Evolutionary conservation across 1,284 basidiomycete genomes (phyloP), one percentile per base, ranked within the genome.

Genomic region (Flammula alnicola): DNA sequence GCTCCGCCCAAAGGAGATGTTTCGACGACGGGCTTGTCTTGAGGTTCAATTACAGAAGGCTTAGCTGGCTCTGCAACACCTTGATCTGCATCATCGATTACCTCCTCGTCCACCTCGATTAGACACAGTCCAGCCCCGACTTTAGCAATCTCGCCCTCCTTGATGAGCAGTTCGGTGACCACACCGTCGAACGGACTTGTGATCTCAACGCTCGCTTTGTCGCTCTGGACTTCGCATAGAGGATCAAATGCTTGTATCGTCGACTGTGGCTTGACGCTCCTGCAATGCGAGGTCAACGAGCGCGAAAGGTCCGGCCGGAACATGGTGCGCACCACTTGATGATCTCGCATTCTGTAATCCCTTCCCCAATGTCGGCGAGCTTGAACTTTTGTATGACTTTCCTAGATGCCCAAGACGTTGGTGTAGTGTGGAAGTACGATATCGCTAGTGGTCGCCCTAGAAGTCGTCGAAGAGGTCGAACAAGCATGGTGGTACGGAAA

Each of bases 341-440:
- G 57, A 95, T 81, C 70, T 95, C 93, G 60, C 91, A 93, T 68
- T 95, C 92, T 26, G 90, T 92, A 56, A 90, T 91, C 8, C 88
- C 95, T 70, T 98, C 95, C 7, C 95, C 95, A 59, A 97, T 95
- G 67, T 98, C 95, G 10, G 93, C 93, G n/a, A 97, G 83, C 57
- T 89, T 91, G 79, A 96, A 97, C 9, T 76, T 78, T 52, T 86
- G 81, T 8, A 84, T 59, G 5, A 78, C 73, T 51, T 78, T 84
- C 38, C 61, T 57, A 2, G 64, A 59, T 51, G 72, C 45, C 72
- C 65, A 52, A 56, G 68, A 71, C 10, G 59, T 61, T 19, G 72
- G 55, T 3, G 74, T 76, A 0, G 74, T 68, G 59, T 85, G 81
- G 54, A 85, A 80, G 50, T 66, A 66, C 0, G 72, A 70, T 26